Conservation (phyloP, 2,329 filamentous ascomycete genomes). For the Coniella vitis region DNA sequence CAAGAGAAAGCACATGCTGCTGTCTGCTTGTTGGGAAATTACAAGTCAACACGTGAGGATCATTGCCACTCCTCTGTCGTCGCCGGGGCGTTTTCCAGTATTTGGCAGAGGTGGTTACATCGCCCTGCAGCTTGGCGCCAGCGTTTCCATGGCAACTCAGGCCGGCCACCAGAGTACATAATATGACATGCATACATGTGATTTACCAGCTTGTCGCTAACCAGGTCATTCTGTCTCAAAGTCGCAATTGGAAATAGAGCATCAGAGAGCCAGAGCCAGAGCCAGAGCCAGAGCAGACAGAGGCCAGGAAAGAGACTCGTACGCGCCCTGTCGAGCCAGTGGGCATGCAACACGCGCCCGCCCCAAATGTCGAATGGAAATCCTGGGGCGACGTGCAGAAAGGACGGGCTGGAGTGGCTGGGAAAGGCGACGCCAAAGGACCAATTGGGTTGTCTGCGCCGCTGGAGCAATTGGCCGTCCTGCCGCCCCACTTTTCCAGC, state of each 20-base stretch:
- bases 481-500: slow-evolving; percentile 12
- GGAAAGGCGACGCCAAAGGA: slow-evolving; percentile 12
- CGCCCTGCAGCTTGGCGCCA: slow-evolving; percentile 1
- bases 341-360: slow-evolving; percentile 19
- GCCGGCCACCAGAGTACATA: no score
- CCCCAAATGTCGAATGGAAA: slow-evolving; percentile 7
- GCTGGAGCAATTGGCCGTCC: not conserved
- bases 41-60: slow-evolving; percentile 4
- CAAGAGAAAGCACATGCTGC: no score
- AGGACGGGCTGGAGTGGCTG: slow-evolving; percentile 18
- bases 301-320: no score
- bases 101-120: slow-evolving; percentile 9
- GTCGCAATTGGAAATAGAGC: no score
- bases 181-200: no score
- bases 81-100: slow-evolving; percentile 1
- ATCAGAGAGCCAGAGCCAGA: no score
- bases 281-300: no score
- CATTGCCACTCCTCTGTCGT: not conserved
- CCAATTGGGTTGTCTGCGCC: slow-evolving; percentile 18
- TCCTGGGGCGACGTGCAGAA: slow-evolving; percentile 10
- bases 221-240: slow-evolving; percentile 1
- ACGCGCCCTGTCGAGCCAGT: slow-evolving; percentile 19
- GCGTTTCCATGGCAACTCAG: slow-evolving; percentile 13
- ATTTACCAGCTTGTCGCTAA: no score
- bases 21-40: no score